Evolutionary conservation across 1,284 basidiomycete species (phyloP).

Genomic region (Austroboletus niveus): DNA sequence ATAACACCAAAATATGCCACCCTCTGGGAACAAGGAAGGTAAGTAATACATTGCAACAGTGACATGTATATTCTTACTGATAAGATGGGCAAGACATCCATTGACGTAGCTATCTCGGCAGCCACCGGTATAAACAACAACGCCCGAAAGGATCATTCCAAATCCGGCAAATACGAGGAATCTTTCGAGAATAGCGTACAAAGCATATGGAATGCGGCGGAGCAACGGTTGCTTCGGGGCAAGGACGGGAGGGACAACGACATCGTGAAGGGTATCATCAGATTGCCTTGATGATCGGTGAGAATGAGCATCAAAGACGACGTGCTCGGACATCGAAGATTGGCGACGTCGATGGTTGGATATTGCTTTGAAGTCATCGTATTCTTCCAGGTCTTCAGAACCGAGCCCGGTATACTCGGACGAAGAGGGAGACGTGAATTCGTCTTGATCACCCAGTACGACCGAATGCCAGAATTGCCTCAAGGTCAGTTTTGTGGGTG

Average conservation of each 20-base stretch:
- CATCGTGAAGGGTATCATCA: conserved; percentile 64
- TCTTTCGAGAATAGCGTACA: conserved; percentile 59
- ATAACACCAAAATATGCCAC: conserved; percentile 88
- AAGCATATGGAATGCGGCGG: conserved; percentile 40
- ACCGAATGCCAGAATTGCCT: conserved; percentile 55
- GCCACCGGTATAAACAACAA: conserved; percentile 79
- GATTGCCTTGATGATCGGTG: conserved; percentile 47
- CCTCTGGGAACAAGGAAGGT: conserved; percentile 50
- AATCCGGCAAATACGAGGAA: conserved; percentile 69
- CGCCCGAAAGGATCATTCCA: conserved; percentile 62
- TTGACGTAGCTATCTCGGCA: conserved; percentile 78
- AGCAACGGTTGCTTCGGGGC: conserved; percentile 31
- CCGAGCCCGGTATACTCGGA: conserved; percentile 56
- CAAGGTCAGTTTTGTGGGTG: conserved; percentile 44
- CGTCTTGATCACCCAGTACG: conserved; percentile 45
- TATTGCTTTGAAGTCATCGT: conserved; percentile 36
- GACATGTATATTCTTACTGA: conserved; percentile 54
- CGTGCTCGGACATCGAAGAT: conserved; percentile 53
- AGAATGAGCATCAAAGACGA: conserved; percentile 48
- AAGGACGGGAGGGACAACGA: conserved; percentile 20
- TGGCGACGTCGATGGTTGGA: conserved; percentile 20
- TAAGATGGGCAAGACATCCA: conserved; percentile 88
- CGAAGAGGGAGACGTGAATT: conserved; percentile 16
- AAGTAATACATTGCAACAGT: conserved; percentile 4
- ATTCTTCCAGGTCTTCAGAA: conserved; percentile 54